Evolutionary conservation across 1,139 yeast species (phyloP), one percentile per base, ranked within the genome.

Genomic region (Lodderomyces parapsilosis): DNA sequence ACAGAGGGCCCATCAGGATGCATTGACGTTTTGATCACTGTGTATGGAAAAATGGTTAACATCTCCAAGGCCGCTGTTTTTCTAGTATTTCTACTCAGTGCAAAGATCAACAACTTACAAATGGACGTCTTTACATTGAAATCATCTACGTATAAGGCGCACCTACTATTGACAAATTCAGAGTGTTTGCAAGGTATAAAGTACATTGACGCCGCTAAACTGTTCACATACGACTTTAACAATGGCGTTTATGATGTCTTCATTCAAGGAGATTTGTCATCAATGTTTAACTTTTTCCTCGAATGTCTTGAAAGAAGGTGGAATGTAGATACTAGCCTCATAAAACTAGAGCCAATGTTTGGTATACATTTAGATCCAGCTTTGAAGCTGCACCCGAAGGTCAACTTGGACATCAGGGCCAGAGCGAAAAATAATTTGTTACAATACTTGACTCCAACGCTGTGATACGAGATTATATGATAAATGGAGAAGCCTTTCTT

Each of bases 121-220:
- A 40, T 43, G 15, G 60, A 58, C 34, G 45, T 43, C 9, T 57
- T 54, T 42, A 66, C 70, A 0, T 58, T 71, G 36, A 69, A 68
- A 42, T 66, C 74, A 0, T 42, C 55, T 8, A 60, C 58, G 44
- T 69, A 63, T 44, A 48, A 49, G 14, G 31, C 58, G 7, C 48
- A 50, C 4, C 11, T 49, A 23, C 20, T 51, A 14, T 31, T 48
- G 15, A 37, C 28, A 11, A 23, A 13, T 13, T 30, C 20, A 23
- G 41, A 38, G 10, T 32, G 32, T 15, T 13, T n/a, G 1, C 42
- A 44, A 18, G 43, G 45, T 1, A 41, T 50, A 27, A 47, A 43
- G 15, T 49, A 49, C 37, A 19, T 47, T 10, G 51, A 49, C 38
- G 18, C 10, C 13, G 30, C 31, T 25, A 8, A 6, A 10, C 13